Percentiles rank a stretch among this genome's conserved stretches.
Evolutionary conservation across 306 rosid species (phyloP).

Genomic region (Argentina anserina): DNA sequence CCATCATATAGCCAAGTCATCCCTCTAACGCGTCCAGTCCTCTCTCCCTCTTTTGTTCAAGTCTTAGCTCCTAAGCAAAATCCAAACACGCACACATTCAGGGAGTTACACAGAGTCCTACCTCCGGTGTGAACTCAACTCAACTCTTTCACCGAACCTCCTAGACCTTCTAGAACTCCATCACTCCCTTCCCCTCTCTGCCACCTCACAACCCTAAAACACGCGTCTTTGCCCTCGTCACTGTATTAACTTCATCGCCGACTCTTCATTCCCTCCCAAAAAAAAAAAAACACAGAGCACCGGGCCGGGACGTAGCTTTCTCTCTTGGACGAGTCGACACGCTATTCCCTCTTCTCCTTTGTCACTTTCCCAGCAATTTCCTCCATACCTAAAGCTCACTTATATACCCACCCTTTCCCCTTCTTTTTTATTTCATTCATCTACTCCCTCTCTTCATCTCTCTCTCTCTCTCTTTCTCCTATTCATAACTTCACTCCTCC

Average conservation of each 20-base stretch:
- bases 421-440: background rate
- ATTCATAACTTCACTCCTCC: too few species aligned
- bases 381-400: background rate
- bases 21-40: slow-evolving; percentile 21
- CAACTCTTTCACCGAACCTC: slow-evolving; percentile 13
- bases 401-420: background rate
- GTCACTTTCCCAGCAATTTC: slow-evolving; percentile 35
- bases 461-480: background rate
- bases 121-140: slow-evolving; percentile 11
- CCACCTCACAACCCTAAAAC: slow-evolving; percentile 1
- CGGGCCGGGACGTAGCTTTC: slow-evolving; percentile 5
- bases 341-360: slow-evolving; percentile 10
- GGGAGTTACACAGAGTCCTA: too few species aligned
- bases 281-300: background rate
- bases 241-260: background rate
- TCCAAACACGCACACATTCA: background rate
- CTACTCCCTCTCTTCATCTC: background rate
- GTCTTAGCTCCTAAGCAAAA: slow-evolving; percentile 39
- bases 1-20: slow-evolving; percentile 11
- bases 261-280: background rate
- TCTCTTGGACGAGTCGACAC: slow-evolving; percentile 40
- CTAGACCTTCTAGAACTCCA: slow-evolving; percentile 30
- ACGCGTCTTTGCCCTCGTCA: slow-evolving; percentile 26
- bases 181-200: background rate
- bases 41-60: background rate